Evolutionary conservation across 352 stramenopile genomes (phyloP).

Genomic region (Elongisporangium anandrum): DNA sequence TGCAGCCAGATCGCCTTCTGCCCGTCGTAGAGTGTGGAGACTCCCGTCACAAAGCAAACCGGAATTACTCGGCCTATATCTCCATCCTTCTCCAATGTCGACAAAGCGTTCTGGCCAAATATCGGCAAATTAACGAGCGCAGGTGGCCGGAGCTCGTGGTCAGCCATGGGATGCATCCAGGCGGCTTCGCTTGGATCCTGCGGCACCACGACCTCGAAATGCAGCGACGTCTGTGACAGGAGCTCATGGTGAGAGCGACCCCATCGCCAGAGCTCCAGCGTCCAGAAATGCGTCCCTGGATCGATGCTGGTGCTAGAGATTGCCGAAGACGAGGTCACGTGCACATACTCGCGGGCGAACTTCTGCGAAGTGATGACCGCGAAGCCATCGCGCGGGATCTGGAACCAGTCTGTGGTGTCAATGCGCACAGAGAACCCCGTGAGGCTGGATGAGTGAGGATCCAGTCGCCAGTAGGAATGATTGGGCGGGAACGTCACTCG

Average conservation of each 20-base stretch:
- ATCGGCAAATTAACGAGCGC: conserved; percentile 25
- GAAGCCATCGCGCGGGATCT: conserved; percentile 31
- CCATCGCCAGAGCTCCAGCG: conserved; percentile 19
- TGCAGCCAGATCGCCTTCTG: conserved; percentile 66
- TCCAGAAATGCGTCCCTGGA: conserved; percentile 45
- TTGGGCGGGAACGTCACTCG: conserved; percentile 27
- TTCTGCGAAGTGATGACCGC: conserved; percentile 32
- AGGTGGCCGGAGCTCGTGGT: conserved; percentile 6
- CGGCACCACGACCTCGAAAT: conserved; percentile 43
- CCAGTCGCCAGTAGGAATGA: conserved; percentile 29
- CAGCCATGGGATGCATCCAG: conserved; percentile 3
- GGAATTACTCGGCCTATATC: conserved; percentile 3
- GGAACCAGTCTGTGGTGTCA: conserved; percentile 10
- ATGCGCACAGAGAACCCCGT: conserved; percentile 16
- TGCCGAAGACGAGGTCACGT: background rate
- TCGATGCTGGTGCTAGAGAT: conserved; percentile 14
- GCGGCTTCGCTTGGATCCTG: conserved; percentile 5
- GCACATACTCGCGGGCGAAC: conserved; percentile 13
- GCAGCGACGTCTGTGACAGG: conserved; percentile 14
- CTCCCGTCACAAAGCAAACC: conserved; percentile 35
- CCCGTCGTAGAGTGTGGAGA: conserved; percentile 30
- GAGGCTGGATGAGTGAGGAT: background rate
- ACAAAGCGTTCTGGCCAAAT: background rate
- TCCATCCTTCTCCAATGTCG: background rate
- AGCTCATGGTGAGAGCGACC: background rate